phyloP scores from a whole-genome alignment of 768 basidiomycete genomes.

The Mycena kentingensis region DNA sequence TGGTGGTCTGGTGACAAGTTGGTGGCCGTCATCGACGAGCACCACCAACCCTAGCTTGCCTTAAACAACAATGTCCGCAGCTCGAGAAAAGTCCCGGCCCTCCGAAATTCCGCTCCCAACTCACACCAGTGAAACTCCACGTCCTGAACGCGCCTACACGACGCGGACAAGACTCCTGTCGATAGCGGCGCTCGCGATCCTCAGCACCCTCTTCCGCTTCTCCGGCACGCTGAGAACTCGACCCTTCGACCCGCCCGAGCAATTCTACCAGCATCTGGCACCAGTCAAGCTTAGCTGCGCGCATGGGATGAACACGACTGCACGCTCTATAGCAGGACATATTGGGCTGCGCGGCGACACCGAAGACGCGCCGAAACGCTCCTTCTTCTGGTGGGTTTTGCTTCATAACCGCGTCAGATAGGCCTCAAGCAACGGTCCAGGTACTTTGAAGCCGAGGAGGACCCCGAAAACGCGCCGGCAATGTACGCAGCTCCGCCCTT shows the following conservation, averaged over 20 bases:
- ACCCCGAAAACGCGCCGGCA: constrained; percentile 8
- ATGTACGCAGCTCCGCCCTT: not conserved
- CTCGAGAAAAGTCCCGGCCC: no score
- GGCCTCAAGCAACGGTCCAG: not conserved
- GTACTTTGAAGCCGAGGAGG: constrained; percentile 14
- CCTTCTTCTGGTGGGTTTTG: constrained; percentile 11
- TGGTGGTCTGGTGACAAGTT: no score
- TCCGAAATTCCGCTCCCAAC: no score
- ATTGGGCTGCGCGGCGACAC: constrained; percentile 12
- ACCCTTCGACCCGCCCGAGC: not conserved
- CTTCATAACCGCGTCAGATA: not conserved
- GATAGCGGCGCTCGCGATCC: no score
- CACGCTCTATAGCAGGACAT: constrained; percentile 2
- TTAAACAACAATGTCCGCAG: no score
- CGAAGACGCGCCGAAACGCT: constrained; percentile 2
- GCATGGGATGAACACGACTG: not conserved
- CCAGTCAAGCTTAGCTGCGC: not conserved
- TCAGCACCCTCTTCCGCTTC: no score
- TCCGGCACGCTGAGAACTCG: no score
- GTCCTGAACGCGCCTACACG: no score
- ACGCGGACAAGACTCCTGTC: no score
- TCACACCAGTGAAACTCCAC: no score
- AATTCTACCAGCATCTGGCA: not conserved
- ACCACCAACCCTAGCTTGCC: no score
- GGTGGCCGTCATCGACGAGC: no score